phyloP scores from a whole-genome alignment of 1,284 basidiomycete species.

The Tilletia horrida region DNA sequence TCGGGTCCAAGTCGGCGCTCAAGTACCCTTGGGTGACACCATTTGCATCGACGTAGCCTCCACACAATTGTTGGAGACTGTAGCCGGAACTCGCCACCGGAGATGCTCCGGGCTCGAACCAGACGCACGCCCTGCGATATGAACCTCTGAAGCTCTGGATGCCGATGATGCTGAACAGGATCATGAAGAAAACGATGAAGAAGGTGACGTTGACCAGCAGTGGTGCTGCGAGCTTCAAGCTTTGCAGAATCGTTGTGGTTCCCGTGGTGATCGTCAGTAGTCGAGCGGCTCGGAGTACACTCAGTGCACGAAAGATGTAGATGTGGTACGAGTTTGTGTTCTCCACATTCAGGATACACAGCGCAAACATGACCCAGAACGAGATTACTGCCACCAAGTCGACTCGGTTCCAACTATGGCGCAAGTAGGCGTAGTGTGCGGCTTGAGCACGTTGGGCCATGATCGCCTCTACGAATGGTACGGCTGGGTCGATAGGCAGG shows the following conservation, averaged over 20 bases:
- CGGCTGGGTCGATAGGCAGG: slow-evolving; percentile 37
- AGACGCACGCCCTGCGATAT: slow-evolving; percentile 50
- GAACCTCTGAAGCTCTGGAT: slow-evolving; percentile 53
- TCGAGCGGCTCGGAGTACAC: slow-evolving; percentile 77
- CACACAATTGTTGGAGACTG: slow-evolving; percentile 47
- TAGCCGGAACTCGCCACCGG: slow-evolving; percentile 38
- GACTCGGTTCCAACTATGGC: slow-evolving; percentile 90
- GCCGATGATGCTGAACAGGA: slow-evolving; percentile 68
- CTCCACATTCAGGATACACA: slow-evolving; percentile 70
- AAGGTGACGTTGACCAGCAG: slow-evolving; percentile 82
- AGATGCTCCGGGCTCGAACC: slow-evolving; percentile 38
- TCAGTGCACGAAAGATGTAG: slow-evolving; percentile 83
- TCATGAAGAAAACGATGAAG: slow-evolving; percentile 85
- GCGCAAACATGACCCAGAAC: slow-evolving; percentile 73
- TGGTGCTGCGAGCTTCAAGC: slow-evolving; percentile 83
- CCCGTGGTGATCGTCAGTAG: slow-evolving; percentile 84
- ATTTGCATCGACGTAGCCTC: slow-evolving; percentile 35
- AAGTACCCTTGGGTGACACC: slow-evolving; percentile 5
- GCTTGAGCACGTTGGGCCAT: slow-evolving; percentile 54
- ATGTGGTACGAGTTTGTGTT: slow-evolving; percentile 66
- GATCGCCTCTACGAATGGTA: slow-evolving; percentile 60
- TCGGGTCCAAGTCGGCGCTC: not conserved
- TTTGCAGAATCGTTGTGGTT: slow-evolving; percentile 89
- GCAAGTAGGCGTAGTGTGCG: slow-evolving; percentile 65
- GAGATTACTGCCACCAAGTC: slow-evolving; percentile 78